Percentiles rank a stretch among this genome's conserved stretches.
These are phyloP conservation scores for Boletus eberwhitei DNA, from an alignment of 768 basidiomycete species.

Conservation along the genomic window DNA sequence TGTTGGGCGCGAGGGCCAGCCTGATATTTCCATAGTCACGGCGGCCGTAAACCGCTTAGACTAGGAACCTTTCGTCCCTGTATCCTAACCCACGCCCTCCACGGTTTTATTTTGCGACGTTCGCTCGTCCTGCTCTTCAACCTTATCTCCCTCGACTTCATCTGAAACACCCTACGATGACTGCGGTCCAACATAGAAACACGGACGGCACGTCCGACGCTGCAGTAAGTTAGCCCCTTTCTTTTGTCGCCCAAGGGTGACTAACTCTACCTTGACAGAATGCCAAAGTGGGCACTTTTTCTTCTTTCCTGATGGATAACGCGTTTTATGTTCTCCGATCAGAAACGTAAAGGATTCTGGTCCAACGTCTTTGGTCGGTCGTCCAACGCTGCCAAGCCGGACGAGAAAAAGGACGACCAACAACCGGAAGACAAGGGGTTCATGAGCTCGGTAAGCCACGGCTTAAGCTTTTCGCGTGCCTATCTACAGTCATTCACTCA, in stretches of 20 bases:
- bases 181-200: not conserved
- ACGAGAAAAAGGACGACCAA: not conserved
- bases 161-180: not conserved
- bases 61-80: not conserved
- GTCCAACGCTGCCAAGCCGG: not conserved
- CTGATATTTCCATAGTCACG: not conserved
- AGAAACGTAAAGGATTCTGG: constrained; percentile 21
- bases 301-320: not conserved
- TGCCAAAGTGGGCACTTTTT: constrained; percentile 2
- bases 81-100: not conserved
- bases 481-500: no score
- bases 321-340: not conserved
- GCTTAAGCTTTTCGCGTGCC: not conserved
- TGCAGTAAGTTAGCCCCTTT: not conserved
- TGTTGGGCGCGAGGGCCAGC: no score
- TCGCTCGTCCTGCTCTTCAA: not conserved
- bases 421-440: constrained; percentile 1
- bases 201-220: not conserved
- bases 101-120: constrained; percentile 1
- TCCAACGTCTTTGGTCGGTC: constrained; percentile 6
- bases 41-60: not conserved
- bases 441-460: constrained; percentile 5
- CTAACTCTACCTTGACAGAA: not conserved
- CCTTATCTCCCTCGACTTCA: not conserved
- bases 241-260: not conserved